Conservation (phyloP, 345 rosid species). For the Brassica rapa region DNA sequence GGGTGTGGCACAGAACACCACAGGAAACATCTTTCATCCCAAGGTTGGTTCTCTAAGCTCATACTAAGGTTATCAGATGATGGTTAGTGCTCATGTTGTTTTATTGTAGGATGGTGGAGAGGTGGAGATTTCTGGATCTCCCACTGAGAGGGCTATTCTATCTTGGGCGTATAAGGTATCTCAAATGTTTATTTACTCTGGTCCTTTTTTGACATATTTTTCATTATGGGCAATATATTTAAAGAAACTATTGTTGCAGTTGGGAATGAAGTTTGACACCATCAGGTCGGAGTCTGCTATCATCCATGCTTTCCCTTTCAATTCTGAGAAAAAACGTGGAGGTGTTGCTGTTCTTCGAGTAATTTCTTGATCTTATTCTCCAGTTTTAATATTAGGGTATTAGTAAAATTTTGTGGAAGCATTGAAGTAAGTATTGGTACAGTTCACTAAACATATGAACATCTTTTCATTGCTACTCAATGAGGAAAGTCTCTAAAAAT, state of each 20-base stretch:
- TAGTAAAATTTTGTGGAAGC: neutral
- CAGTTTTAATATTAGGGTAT: neutral
- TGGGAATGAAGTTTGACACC: slow-evolving; percentile 87
- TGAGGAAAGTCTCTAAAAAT: neutral
- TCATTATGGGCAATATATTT: slow-evolving; percentile 17
- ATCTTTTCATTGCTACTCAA: neutral
- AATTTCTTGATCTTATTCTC: slow-evolving; percentile 31
- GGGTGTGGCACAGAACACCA: slow-evolving; percentile 83
- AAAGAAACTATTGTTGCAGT: slow-evolving; percentile 52
- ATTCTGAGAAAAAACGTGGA: slow-evolving; percentile 97
- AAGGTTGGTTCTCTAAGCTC: slow-evolving; percentile 49
- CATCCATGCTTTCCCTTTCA: slow-evolving; percentile 92
- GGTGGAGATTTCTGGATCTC: slow-evolving; percentile 88
- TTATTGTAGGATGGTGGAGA: slow-evolving; percentile 71
- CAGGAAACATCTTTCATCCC: slow-evolving; percentile 82
- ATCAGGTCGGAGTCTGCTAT: slow-evolving; percentile 66
- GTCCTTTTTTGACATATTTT: slow-evolving; percentile 12
- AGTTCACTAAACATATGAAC: neutral
- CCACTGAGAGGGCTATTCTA: slow-evolving; percentile 96
- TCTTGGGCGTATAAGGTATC: slow-evolving; percentile 91
- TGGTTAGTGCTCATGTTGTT: slow-evolving; percentile 13
- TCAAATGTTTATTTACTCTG: slow-evolving; percentile 7
- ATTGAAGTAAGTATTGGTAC: neutral
- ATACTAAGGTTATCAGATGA: slow-evolving; percentile 4
- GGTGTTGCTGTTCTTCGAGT: slow-evolving; percentile 88